Base-by-base conservation (phyloP, 345 rosid genomes). In the Syzygium aromaticum region DNA sequence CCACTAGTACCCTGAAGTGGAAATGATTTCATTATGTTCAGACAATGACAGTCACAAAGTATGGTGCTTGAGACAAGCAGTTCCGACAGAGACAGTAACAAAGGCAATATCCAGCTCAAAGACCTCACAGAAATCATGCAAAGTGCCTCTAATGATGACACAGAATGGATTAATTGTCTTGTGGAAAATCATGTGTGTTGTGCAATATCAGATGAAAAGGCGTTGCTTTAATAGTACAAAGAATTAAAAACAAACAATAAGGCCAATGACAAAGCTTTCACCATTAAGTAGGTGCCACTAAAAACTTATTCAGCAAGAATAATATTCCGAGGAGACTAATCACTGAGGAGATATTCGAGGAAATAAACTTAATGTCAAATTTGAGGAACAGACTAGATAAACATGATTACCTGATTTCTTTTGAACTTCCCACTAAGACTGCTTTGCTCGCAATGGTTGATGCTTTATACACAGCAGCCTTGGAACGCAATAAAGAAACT, bases 401-500 rank as follows among this genome's bases (percentile, higher is more conserved):
- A 54, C 53, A 52, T 57, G 49, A 77, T 86, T 89, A 95, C 99
- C 95, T 94, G 84, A 93, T 92, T 80, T 88, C 78, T 85, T 92
- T 94, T 49, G 96, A 90, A 84, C 92, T 92, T 67, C 97, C 98
- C 73, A 96, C 90, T 49, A 91, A 86, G 84, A 95, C 91, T 85
- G 95, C 95, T 80, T 94, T 95, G 93, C 91, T 93, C 7, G 95
- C 89, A 63, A 95, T 89, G 80, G 87, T 88, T 15, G 98, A 95
- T 87, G 98, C 98, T 93, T 93, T 94, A 87, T 90, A 94, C 51
- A 91, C 94, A 5, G 99, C 99, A 77, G 94, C 93, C 89, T 97
- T 93, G 84, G 96, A 93, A 78, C 96, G 97, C 94, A 95, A 87
- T 64, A 91, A 86, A 54, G 98, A 94, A 84, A 91, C 93, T 92